Conservation (phyloP, 495 filamentous ascomycete species). For the Trichocladium antarcticum region DNA sequence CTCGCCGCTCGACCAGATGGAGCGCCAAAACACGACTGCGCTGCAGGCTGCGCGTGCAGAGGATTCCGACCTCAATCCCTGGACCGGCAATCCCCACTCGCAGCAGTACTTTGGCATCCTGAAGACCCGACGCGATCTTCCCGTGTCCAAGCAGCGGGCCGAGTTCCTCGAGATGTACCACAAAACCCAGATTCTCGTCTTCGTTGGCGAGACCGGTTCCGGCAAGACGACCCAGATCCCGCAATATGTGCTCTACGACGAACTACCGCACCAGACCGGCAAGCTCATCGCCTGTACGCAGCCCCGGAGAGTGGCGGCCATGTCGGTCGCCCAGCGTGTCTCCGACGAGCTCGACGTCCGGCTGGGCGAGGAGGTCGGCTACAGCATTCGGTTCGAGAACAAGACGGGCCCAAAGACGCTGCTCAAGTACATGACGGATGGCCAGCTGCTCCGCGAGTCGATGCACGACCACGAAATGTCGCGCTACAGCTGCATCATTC, state of each 20-base stretch:
- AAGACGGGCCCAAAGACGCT: conserved; percentile 83
- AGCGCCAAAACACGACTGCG: conserved; percentile 73
- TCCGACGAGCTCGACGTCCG: conserved; percentile 92
- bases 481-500: conserved; percentile 94
- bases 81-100: conserved; percentile 65
- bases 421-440: conserved; percentile 99
- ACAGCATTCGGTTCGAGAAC: conserved; percentile 98
- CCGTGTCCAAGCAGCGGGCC: conserved; percentile 81
- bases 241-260: conserved; percentile 95
- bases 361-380: conserved; percentile 92
- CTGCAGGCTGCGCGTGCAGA: conserved; percentile 61
- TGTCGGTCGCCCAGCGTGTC: conserved; percentile 98
- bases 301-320: conserved; percentile 93
- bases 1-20: conserved; percentile 51
- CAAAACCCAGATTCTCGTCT: conserved; percentile 86
- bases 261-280: conserved; percentile 68
- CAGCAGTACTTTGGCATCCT: conserved; percentile 81
- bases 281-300: conserved; percentile 97
- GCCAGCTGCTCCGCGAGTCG: conserved; percentile 94
- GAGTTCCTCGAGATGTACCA: conserved; percentile 92
- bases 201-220: conserved; percentile 98
- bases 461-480: conserved; percentile 91
- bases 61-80: conserved; percentile 73
- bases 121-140: conserved; percentile 69
- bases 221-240: conserved; percentile 99